phyloP scores from a whole-genome alignment of 352 stramenopile species.

The Globisporangium acanthophoron region DNA sequence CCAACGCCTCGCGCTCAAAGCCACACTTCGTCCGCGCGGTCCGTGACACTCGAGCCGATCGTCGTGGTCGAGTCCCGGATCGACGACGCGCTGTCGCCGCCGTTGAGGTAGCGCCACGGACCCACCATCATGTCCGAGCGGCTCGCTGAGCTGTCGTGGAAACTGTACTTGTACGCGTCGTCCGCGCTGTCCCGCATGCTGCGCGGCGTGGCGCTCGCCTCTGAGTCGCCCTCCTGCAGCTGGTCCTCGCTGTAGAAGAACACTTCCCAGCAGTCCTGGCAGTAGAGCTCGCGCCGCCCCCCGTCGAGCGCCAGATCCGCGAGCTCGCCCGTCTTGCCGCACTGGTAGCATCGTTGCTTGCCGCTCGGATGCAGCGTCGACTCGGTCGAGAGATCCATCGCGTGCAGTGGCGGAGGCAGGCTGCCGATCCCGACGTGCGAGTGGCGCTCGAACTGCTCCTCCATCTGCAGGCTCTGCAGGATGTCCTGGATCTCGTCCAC shows the following conservation, averaged over 20 bases:
- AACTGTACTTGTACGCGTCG: conserved; percentile 68
- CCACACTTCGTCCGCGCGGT: conserved; percentile 24
- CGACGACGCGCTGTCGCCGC: conserved; percentile 36
- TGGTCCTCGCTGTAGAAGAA: conserved; percentile 62
- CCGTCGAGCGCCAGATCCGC: conserved; percentile 46
- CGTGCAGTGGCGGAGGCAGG: conserved; percentile 11
- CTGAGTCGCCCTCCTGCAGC: conserved; percentile 15
- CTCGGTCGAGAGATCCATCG: background rate
- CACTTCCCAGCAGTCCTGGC: conserved; percentile 71
- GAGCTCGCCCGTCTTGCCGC: conserved; percentile 44
- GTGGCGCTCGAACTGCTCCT: conserved; percentile 72
- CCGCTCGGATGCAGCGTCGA: conserved; percentile 4
- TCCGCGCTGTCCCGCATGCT: conserved; percentile 12
- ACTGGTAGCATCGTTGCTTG: conserved; percentile 42
- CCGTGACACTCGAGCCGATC: conserved; percentile 44
- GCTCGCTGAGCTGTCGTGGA: conserved; percentile 62
- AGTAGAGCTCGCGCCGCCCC: conserved; percentile 45
- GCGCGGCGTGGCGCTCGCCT: conserved; percentile 10
- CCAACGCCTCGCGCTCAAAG: conserved; percentile 8
- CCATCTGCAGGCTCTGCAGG: conserved; percentile 71
- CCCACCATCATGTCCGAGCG: conserved; percentile 40
- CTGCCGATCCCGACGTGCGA: conserved; percentile 54
- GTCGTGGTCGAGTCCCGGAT: conserved; percentile 54
- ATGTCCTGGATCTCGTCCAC: conserved; percentile 81
- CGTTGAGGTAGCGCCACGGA: conserved; percentile 45